phyloP scores from a whole-genome alignment of 495 filamentous ascomycete species.

The Neurospora sp. region DNA sequence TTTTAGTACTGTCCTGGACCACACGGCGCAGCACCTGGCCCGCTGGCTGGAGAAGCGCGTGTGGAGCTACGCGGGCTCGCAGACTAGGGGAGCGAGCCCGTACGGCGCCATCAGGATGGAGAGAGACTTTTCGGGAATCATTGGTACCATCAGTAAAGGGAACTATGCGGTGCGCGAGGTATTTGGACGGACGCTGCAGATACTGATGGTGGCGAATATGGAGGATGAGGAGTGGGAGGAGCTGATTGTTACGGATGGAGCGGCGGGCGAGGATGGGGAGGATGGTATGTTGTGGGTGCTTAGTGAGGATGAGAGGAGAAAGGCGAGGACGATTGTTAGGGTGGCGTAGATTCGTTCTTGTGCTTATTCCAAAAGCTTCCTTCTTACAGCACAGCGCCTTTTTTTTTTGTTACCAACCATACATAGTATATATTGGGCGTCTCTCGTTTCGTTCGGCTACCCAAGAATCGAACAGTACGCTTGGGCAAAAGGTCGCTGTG shows the following conservation, averaged over 20 bases:
- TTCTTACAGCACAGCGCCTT: neutral
- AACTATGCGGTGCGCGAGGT: constrained; percentile 71
- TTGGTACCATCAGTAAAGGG: constrained; percentile 63
- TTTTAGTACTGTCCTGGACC: constrained; percentile 59
- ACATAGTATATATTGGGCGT: neutral
- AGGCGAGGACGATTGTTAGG: constrained; percentile 40
- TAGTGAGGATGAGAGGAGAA: constrained; percentile 42
- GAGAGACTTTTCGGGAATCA: constrained; percentile 72
- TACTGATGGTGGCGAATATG: constrained; percentile 86
- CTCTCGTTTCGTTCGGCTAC: neutral
- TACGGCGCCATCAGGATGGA: constrained; percentile 82
- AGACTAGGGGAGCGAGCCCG: constrained; percentile 48
- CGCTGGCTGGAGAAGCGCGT: constrained; percentile 79
- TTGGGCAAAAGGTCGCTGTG: neutral
- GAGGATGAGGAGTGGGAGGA: constrained; percentile 98
- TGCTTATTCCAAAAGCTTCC: neutral
- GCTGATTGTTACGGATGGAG: constrained; percentile 19
- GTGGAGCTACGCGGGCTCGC: constrained; percentile 64
- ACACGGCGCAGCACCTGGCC: constrained; percentile 62
- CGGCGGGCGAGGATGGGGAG: constrained; percentile 21
- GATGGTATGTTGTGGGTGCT: constrained; percentile 44
- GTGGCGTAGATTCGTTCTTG: neutral
- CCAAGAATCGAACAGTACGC: neutral
- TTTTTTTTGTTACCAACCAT: neutral
- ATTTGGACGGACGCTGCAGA: constrained; percentile 73